A percentile compares a stretch with the other conserved stretches of the same genome.
Evolutionary conservation across 306 rosid genomes (phyloP).

Genomic region (Lathyrus tuberosus): DNA sequence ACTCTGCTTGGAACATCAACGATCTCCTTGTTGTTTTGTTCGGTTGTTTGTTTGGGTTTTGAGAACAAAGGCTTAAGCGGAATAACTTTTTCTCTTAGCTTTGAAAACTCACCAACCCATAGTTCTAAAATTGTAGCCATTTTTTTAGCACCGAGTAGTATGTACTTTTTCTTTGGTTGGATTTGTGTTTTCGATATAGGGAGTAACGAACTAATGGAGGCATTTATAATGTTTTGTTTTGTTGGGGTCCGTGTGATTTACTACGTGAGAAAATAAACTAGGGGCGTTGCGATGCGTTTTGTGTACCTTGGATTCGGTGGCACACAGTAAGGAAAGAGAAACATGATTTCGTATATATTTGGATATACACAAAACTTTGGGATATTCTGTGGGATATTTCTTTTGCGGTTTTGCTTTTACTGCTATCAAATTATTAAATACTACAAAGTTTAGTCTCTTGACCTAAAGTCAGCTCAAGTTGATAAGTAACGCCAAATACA

Average conservation of each 20-base stretch:
- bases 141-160: background rate
- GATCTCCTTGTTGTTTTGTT: conserved; percentile 15
- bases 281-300: conserved; percentile 6
- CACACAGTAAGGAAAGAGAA: conserved; percentile 43
- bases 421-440: too few relatives aligned
- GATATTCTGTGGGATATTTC: conserved; percentile 43
- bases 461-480: too few relatives aligned
- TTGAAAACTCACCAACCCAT: conserved; percentile 73
- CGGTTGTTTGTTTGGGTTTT: conserved; percentile 43
- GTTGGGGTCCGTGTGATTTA: background rate
- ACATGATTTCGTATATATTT: background rate
- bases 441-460: too few relatives aligned
- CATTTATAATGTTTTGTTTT: background rate
- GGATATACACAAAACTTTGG: conserved; percentile 36
- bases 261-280: conserved; percentile 7
- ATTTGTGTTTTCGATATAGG: background rate
- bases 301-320: conserved; percentile 37
- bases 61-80: conserved; percentile 36
- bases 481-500: too few relatives aligned
- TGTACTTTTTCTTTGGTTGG: background rate
- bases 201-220: background rate
- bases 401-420: conserved; percentile 1
- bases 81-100: conserved; percentile 57
- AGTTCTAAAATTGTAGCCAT: conserved; percentile 72
- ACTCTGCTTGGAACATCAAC: conserved; percentile 28